Evolutionary conservation across 116 monocot genomes (phyloP).

Genomic region (Zostera marina): DNA sequence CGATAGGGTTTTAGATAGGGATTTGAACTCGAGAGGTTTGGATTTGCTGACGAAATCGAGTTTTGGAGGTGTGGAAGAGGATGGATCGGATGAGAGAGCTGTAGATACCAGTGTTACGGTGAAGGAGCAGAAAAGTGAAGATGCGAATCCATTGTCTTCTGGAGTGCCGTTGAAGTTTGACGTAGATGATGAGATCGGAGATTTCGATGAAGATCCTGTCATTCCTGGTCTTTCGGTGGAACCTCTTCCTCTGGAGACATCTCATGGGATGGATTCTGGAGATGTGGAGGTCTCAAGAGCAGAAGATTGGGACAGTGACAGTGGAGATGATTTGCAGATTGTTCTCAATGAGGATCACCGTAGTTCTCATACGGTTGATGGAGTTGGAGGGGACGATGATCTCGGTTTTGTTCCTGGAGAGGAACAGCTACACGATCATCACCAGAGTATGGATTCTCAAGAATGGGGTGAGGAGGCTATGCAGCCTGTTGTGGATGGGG

Average conservation of each 20-base stretch:
- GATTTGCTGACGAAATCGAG: not conserved
- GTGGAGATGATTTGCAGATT: too few species aligned
- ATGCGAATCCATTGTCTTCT: not conserved
- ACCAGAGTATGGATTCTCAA: constrained; percentile 32
- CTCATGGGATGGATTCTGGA: constrained; percentile 6
- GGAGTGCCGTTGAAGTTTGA: not conserved
- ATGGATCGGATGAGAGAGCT: not conserved
- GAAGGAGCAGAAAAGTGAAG: constrained; percentile 18
- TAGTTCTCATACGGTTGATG: constrained; percentile 41
- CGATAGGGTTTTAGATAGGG: not conserved
- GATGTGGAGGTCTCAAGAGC: constrained; percentile 13
- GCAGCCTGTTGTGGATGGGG: constrained; percentile 44
- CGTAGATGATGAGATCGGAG: constrained; percentile 11
- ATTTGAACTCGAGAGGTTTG: not conserved
- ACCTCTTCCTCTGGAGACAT: not conserved
- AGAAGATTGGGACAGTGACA: constrained; percentile 23
- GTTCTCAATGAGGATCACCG: constrained; percentile 49
- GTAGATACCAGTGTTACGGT: not conserved
- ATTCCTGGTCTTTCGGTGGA: constrained; percentile 54
- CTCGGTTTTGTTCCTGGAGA: constrained; percentile 50
- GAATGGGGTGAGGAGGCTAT: constrained; percentile 57
- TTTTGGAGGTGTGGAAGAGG: not conserved
- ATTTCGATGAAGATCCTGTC: constrained; percentile 20
- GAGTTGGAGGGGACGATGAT: constrained; percentile 63
- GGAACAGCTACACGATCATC: constrained; percentile 32